phyloP scores from a whole-genome alignment of 2,329 filamentous ascomycete genomes.

The Simplicillium sp. region DNA sequence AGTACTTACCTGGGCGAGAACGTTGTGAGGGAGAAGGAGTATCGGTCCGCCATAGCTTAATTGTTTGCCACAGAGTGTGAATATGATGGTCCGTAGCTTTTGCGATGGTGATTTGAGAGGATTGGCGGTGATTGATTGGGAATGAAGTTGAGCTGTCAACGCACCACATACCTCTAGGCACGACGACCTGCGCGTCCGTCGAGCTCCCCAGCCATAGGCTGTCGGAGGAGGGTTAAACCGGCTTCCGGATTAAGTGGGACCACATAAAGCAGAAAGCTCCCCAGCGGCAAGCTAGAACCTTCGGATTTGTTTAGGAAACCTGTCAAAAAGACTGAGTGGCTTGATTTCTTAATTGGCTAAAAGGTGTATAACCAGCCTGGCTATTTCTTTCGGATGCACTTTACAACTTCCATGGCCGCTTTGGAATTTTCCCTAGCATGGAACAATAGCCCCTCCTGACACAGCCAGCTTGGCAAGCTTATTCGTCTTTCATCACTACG shows the following conservation, averaged over 20 bases:
- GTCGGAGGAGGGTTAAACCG: too few relatives aligned
- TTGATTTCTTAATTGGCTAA: too few relatives aligned
- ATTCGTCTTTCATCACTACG: neutral
- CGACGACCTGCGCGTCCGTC: slow-evolving; percentile 8
- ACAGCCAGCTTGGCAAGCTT: neutral
- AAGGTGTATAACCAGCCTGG: too few relatives aligned
- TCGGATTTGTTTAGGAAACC: too few relatives aligned
- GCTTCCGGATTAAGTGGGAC: too few relatives aligned
- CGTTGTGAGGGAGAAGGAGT: slow-evolving; percentile 98
- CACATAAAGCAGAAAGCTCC: too few relatives aligned
- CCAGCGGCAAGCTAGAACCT: too few relatives aligned
- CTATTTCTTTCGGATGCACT: too few relatives aligned
- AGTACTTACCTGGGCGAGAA: slow-evolving; percentile 91
- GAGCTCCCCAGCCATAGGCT: slow-evolving; percentile 3
- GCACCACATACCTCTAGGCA: slow-evolving; percentile 6
- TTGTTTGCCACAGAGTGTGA: slow-evolving; percentile 6
- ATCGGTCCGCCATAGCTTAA: slow-evolving; percentile 83
- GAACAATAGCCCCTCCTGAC: neutral
- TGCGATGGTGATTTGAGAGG: neutral
- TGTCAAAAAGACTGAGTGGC: too few relatives aligned
- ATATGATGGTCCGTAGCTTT: neutral
- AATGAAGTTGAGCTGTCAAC: slow-evolving; percentile 3
- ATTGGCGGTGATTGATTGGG: neutral
- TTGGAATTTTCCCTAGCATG: neutral
- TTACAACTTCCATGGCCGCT: too few relatives aligned